Conservation (phyloP, 2,329 filamentous ascomycete genomes). For the Ceratocystiopsis minuta region DNA sequence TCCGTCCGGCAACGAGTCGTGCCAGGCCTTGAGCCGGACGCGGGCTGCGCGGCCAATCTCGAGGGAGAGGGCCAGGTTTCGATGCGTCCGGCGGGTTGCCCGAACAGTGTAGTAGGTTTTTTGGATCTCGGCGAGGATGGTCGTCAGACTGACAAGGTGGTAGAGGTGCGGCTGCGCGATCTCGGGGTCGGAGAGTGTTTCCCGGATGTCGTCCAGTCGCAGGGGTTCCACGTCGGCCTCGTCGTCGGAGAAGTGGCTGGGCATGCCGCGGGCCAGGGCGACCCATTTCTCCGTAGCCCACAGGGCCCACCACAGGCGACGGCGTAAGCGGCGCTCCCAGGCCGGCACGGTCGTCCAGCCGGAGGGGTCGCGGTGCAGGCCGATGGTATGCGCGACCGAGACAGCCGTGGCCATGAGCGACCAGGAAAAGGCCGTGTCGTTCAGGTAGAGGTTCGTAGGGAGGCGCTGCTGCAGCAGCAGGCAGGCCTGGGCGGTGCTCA, state of each 20-base stretch:
- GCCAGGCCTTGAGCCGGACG: slow-evolving; percentile 14
- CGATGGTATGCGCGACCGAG: slow-evolving; percentile 16
- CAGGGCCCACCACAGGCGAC: slow-evolving; percentile 16
- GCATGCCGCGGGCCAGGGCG: slow-evolving; percentile 16
- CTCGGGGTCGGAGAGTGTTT: slow-evolving; percentile 6
- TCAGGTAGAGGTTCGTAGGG: slow-evolving; percentile 16
- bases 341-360: slow-evolving; percentile 15
- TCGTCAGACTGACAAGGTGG: slow-evolving; percentile 14
- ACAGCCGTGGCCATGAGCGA: slow-evolving; percentile 17
- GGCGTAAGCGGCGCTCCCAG: slow-evolving; percentile 16
- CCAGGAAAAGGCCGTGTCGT: slow-evolving; percentile 17
- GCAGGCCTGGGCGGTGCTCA: slow-evolving; percentile 17
- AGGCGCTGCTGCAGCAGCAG: slow-evolving; percentile 16
- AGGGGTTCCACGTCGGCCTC: slow-evolving; percentile 13
- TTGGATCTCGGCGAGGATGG: slow-evolving; percentile 17
- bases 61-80: slow-evolving; percentile 14
- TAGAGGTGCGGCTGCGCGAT: slow-evolving; percentile 12
- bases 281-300: slow-evolving; percentile 19
- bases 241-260: slow-evolving; percentile 12
- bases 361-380: slow-evolving; percentile 15
- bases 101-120: slow-evolving; percentile 15
- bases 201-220: slow-evolving; percentile 11
- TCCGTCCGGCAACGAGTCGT: slow-evolving; percentile 12
- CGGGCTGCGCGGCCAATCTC: slow-evolving; percentile 14
- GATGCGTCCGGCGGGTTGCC: slow-evolving; percentile 13